Conservation (phyloP, 495 filamentous ascomycete species). For the Hamigera avellanea region DNA sequence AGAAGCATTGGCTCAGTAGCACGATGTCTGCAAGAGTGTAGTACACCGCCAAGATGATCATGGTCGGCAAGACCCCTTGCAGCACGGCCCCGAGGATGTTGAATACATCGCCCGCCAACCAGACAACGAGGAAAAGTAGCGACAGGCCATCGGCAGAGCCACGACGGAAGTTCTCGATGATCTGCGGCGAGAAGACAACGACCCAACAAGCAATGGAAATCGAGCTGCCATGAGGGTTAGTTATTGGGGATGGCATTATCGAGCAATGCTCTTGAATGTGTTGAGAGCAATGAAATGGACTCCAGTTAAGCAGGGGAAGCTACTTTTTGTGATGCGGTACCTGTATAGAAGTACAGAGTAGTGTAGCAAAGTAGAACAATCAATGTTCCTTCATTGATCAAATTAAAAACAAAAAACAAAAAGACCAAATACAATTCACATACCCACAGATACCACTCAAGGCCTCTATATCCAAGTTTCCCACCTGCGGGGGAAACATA, state of each 20-base stretch:
- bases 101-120: slow-evolving; percentile 91
- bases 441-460: slow-evolving; percentile 84
- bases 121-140: slow-evolving; percentile 78
- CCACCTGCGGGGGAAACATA: slow-evolving; percentile 57
- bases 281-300: neutral
- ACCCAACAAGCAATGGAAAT: slow-evolving; percentile 97
- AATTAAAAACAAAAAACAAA: neutral
- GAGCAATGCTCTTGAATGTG: neutral
- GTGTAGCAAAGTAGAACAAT: too few relatives aligned
- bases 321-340: too few relatives aligned
- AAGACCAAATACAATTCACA: neutral
- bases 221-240: slow-evolving; percentile 43
- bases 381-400: too few relatives aligned
- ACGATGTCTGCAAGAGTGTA: slow-evolving; percentile 92
- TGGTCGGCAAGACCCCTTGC: slow-evolving; percentile 92
- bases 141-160: slow-evolving; percentile 81
- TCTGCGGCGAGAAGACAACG: slow-evolving; percentile 94
- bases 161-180: slow-evolving; percentile 87
- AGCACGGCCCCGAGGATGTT: slow-evolving; percentile 87
- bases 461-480: slow-evolving; percentile 69
- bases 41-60: slow-evolving; percentile 91
- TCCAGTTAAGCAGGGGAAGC: too few relatives aligned
- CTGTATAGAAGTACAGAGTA: too few relatives aligned
- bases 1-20: slow-evolving; percentile 79
- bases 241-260: too few relatives aligned